Conservation (phyloP, 768 basidiomycete genomes). For the Kwoniella botswanensis region DNA sequence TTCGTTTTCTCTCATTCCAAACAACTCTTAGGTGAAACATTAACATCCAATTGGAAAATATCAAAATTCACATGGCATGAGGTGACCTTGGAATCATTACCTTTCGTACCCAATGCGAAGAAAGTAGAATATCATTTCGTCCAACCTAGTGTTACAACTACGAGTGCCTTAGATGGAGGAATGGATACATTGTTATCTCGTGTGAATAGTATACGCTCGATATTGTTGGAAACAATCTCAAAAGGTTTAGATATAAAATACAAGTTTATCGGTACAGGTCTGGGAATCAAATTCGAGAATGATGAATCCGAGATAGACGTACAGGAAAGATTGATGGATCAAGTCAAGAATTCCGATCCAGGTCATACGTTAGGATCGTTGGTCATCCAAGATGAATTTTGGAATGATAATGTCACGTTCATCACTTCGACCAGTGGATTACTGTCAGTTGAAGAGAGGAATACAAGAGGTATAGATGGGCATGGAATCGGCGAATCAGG, state of each 20-base stretch:
- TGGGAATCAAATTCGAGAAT: neutral
- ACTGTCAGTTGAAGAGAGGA: neutral
- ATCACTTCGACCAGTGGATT: slow-evolving; percentile 1
- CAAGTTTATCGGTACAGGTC: slow-evolving; percentile 2
- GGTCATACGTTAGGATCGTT: neutral
- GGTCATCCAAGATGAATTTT: neutral
- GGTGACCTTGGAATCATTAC: neutral
- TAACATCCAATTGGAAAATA: neutral
- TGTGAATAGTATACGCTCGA: neutral
- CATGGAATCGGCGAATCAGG: neutral
- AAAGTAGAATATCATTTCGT: slow-evolving; percentile 1
- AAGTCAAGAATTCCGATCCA: neutral
- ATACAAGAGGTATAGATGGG: neutral
- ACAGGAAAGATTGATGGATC: neutral
- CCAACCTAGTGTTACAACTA: neutral
- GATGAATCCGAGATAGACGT: neutral
- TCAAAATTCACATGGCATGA: slow-evolving; percentile 4
- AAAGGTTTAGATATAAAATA: neutral
- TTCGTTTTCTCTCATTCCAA: neutral
- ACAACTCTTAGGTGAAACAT: neutral
- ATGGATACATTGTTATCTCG: neutral
- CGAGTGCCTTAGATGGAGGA: neutral
- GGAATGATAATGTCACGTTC: neutral
- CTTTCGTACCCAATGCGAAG: neutral
- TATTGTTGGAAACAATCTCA: neutral